These are phyloP conservation scores for Lachancea fermentati DNA, from an alignment of 805 yeast genomes.

Conservation along the genomic window DNA sequence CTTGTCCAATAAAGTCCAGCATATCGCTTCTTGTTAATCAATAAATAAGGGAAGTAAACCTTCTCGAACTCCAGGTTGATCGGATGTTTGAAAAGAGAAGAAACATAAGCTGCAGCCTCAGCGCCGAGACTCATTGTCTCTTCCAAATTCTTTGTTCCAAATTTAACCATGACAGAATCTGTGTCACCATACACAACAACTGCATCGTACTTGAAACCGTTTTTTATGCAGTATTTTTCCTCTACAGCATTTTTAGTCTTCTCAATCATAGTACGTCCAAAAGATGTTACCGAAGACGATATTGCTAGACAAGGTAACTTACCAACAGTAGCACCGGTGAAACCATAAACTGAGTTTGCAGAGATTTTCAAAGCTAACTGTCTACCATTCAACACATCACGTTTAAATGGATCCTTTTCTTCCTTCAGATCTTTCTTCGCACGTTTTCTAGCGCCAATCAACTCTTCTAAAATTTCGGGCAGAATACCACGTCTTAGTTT, in stretches of 20 bases:
- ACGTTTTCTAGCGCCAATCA: constrained; percentile 83
- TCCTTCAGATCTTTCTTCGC: constrained; percentile 87
- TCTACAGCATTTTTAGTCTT: constrained; percentile 83
- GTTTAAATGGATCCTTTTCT: constrained; percentile 90
- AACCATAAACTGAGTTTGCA: constrained; percentile 97
- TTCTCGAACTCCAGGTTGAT: constrained; percentile 95
- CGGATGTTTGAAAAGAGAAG: constrained; percentile 72
- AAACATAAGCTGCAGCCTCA: constrained; percentile 88
- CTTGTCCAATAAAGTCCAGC: constrained; percentile 97
- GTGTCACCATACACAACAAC: constrained; percentile 97
- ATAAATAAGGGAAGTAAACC: constrained; percentile 88
- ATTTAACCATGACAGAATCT: constrained; percentile 98
- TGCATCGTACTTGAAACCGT: constrained; percentile 82
- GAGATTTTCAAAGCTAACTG: constrained; percentile 94
- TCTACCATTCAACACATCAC: constrained; percentile 93
- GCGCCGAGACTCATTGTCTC: constrained; percentile 89
- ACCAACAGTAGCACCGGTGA: constrained; percentile 98
- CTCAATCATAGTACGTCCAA: constrained; percentile 96
- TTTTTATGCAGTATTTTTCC: constrained; percentile 66
- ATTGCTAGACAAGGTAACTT: constrained; percentile 94
- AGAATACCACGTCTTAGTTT: constrained; percentile 72
- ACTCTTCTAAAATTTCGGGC: constrained; percentile 87
- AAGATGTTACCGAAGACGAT: constrained; percentile 91
- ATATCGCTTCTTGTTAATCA: constrained; percentile 93
- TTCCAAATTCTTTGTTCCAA: constrained; percentile 74